These are phyloP conservation scores for Megacollybia platyphylla DNA, from an alignment of 1,284 basidiomycete species.

Conservation along the genomic window DNA sequence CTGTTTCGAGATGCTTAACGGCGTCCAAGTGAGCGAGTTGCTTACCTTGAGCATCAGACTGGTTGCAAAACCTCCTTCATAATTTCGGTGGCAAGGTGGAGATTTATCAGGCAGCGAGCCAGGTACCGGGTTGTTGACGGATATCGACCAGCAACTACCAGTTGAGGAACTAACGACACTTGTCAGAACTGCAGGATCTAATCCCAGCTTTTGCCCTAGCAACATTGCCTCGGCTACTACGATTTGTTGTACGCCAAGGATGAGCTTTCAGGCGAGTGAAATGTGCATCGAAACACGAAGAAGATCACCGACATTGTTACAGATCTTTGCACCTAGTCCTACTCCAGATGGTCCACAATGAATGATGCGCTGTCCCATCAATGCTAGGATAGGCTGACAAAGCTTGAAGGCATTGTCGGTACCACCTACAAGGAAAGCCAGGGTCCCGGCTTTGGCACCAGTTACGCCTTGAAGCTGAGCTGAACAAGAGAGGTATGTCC, in stretches of 20 bases:
- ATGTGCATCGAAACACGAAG: not conserved
- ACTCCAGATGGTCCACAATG: slow-evolving; percentile 83
- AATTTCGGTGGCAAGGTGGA: slow-evolving; percentile 75
- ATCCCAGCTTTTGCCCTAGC: slow-evolving; percentile 64
- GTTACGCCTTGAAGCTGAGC: slow-evolving; percentile 43
- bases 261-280: slow-evolving; percentile 25
- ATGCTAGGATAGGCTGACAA: slow-evolving; percentile 46
- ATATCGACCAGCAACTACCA: slow-evolving; percentile 73
- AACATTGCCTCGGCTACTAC: slow-evolving; percentile 80
- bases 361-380: slow-evolving; percentile 76
- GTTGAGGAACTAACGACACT: slow-evolving; percentile 78
- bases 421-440: slow-evolving; percentile 90
- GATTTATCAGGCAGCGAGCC: slow-evolving; percentile 56
- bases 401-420: slow-evolving; percentile 42
- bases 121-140: slow-evolving; percentile 82
- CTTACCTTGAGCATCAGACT: slow-evolving; percentile 71
- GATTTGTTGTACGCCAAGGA: slow-evolving; percentile 69
- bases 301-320: slow-evolving; percentile 52
- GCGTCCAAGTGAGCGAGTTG: slow-evolving; percentile 5
- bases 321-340: slow-evolving; percentile 79
- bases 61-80: slow-evolving; percentile 79
- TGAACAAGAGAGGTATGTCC: slow-evolving; percentile 11
- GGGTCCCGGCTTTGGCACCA: slow-evolving; percentile 73
- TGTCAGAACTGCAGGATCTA: slow-evolving; percentile 64
- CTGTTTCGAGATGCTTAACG: slow-evolving; percentile 21